Evolutionary conservation across 192 early-diverging fungal species (phyloP), one percentile per base, ranked within the genome.

Genomic region (Backusella circina): DNA sequence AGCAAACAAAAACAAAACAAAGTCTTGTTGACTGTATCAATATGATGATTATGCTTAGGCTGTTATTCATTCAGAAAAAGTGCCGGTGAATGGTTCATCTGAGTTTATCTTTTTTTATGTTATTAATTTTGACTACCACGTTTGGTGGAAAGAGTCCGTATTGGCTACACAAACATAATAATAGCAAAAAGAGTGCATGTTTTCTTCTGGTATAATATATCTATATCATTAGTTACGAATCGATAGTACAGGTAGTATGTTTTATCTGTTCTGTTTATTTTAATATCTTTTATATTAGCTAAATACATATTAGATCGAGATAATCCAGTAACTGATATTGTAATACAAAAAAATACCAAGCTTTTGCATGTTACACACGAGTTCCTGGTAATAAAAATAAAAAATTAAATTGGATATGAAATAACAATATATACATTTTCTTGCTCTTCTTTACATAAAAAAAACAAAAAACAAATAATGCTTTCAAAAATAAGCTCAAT

Each of bases 261-360:
- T n/a, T n/a, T n/a, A n/a, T n/a, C n/a, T n/a, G n/a, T n/a, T n/a
- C n/a, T n/a, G n/a, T 41, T 41, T 15, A 41, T 41, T 41, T 15
- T 16, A 4, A 41, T n/a, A 16, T 41, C 6, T 37, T 37, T 37
- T 37, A 15, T 0, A 41, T 5, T 13, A 41, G 1, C 39, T 16
- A 41, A 41, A 41, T 41, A 18, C 15, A 15, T 16, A 16, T 41
- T 41, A 41, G 39, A 41, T 41, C 39, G 16, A 41, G 16, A n/a
- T n/a, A 16, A 10, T 0, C 39, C 39, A 41, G 39, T 61, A n/a
- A 12, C 18, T 61, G 54, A n/a, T n/a, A n/a, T 61, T 61, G 26
- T 61, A 61, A n/a, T n/a, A n/a, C n/a, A 21, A 61, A 12, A 61
- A 61, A 61, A 61, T 61, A 61, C 54, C 54, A 61, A 61, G 54